Conservation (phyloP, 2,329 filamentous ascomycete species). For the Ceratocystis diversiconidia region DNA sequence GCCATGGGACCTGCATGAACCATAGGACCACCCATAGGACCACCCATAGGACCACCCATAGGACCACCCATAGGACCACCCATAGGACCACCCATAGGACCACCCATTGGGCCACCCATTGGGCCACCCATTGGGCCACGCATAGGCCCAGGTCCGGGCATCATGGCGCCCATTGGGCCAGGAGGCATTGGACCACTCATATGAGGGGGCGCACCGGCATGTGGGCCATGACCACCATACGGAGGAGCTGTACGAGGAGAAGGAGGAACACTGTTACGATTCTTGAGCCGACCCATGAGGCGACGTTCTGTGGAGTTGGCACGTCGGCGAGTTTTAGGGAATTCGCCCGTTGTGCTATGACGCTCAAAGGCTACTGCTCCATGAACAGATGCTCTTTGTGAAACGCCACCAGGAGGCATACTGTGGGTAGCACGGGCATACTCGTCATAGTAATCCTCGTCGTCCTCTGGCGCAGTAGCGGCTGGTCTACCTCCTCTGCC, state of each 20-base stretch:
- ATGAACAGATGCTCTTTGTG: conserved; percentile 1
- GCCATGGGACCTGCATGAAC: not conserved
- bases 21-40: conserved; percentile 6
- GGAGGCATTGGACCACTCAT: not conserved
- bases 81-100: conserved; percentile 5
- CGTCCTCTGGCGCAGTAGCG: conserved; percentile 2
- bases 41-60: conserved; percentile 9
- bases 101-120: not conserved
- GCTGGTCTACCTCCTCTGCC: not conserved
- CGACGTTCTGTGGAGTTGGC: conserved; percentile 7
- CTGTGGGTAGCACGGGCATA: conserved; percentile 7
- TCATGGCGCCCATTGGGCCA: not conserved
- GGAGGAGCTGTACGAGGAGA: conserved; percentile 13
- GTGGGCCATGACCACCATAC: conserved; percentile 8
- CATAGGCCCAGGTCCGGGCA: not conserved
- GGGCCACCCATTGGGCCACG: conserved; percentile 4
- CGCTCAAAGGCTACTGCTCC: conserved; percentile 7
- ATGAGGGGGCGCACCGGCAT: not conserved
- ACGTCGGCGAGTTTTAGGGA: conserved; percentile 16
- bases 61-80: not conserved
- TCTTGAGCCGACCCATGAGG: conserved; percentile 5
- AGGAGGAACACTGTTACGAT: conserved; percentile 16
- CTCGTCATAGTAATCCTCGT: conserved; percentile 16
- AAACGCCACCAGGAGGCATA: conserved; percentile 4
- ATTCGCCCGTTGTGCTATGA: conserved; percentile 15